These are phyloP conservation scores for Mangifera indica DNA, from an alignment of 345 rosid species.

Conservation along the genomic window DNA sequence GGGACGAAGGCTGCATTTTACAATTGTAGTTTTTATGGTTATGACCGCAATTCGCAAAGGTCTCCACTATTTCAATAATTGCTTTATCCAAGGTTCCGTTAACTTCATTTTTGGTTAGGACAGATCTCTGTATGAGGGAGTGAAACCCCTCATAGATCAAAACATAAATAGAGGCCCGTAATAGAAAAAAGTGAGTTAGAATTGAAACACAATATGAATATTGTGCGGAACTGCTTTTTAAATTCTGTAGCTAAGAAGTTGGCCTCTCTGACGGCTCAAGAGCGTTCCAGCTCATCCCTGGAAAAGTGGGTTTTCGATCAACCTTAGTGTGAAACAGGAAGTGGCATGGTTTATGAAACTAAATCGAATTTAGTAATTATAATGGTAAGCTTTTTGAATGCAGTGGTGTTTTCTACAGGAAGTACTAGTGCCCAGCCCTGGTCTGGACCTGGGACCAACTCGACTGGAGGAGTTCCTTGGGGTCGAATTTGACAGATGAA, in stretches of 20 bases:
- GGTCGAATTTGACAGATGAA: constrained; percentile 44
- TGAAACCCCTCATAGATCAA: not conserved
- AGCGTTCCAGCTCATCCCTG: constrained; percentile 36
- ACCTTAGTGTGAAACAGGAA: constrained; percentile 44
- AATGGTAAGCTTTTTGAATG: not conserved
- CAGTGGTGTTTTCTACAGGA: constrained; percentile 58
- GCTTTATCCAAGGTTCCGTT: constrained; percentile 72
- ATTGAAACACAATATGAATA: not conserved
- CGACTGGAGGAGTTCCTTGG: constrained; percentile 56
- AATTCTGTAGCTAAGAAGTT: constrained; percentile 48
- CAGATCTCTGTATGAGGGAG: constrained; percentile 59
- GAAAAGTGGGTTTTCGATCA: constrained; percentile 61
- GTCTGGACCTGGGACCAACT: constrained; percentile 61
- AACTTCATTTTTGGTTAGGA: constrained; percentile 71
- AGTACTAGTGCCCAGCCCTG: constrained; percentile 62
- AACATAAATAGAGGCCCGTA: not conserved
- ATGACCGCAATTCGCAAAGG: too few relatives aligned
- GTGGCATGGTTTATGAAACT: constrained; percentile 35
- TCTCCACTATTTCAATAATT: constrained; percentile 63
- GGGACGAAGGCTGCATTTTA: constrained; percentile 68
- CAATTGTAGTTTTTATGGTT: constrained; percentile 64
- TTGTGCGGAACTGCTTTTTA: constrained; percentile 47
- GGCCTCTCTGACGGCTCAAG: constrained; percentile 59
- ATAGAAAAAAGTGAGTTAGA: not conserved
- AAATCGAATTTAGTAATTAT: not conserved